These are phyloP conservation scores for Amanita muscaria DNA, from an alignment of 768 basidiomycete genomes.

Conservation along the genomic window DNA sequence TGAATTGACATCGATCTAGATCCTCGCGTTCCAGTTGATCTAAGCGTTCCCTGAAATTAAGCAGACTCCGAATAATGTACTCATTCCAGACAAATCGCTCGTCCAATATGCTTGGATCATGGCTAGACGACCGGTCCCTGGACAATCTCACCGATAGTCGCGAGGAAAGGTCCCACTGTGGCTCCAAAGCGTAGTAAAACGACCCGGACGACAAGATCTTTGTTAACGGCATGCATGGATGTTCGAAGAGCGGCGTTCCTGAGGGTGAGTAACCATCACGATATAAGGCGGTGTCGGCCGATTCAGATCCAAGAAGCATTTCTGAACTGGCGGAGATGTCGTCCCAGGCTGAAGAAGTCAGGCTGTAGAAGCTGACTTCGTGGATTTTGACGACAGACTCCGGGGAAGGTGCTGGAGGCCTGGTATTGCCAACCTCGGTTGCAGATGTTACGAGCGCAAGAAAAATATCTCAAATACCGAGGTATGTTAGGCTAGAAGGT, in stretches of 20 bases:
- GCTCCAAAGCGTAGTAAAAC: conserved; percentile 85
- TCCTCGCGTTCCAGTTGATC: conserved; percentile 59
- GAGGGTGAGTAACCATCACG: conserved; percentile 41
- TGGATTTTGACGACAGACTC: conserved; percentile 79
- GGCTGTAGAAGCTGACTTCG: conserved; percentile 81
- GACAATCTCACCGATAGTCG: conserved; percentile 64
- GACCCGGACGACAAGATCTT: conserved; percentile 88
- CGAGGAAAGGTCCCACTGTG: conserved; percentile 86
- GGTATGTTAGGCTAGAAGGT: background rate
- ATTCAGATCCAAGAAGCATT: conserved; percentile 47
- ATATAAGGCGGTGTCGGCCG: conserved; percentile 36
- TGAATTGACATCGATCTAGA: conserved; percentile 77
- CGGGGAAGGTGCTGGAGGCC: conserved; percentile 45
- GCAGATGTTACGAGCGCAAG: conserved; percentile 74
- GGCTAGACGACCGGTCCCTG: conserved; percentile 32
- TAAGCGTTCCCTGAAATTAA: conserved; percentile 81
- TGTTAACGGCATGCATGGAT: conserved; percentile 82
- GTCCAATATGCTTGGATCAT: conserved; percentile 60
- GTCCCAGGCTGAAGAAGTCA: conserved; percentile 83
- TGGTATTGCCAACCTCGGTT: conserved; percentile 64
- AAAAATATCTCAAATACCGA: conserved; percentile 57
- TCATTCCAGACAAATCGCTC: conserved; percentile 94
- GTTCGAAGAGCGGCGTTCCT: conserved; percentile 58
- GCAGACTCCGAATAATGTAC: conserved; percentile 76
- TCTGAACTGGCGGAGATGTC: conserved; percentile 49